Base-by-base conservation (phyloP, 768 basidiomycete genomes). In the Russula virescens region DNA sequence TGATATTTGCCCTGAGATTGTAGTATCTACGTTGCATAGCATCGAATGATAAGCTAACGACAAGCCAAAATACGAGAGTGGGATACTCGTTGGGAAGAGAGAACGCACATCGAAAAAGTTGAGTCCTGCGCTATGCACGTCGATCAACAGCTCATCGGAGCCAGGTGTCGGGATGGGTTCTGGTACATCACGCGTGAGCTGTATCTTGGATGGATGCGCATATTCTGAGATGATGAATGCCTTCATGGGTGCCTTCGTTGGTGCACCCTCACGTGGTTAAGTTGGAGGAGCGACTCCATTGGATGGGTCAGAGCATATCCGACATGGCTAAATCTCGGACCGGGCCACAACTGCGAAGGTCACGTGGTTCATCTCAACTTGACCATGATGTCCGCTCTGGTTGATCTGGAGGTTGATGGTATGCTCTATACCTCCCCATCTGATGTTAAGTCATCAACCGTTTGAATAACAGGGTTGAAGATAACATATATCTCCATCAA, bases 1-100 rank as follows among this genome's bases (percentile, higher is more conserved):
- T 96, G 94, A 72, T 96, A 89, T 77, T 90, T 94, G 52, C 94
- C 94, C 74, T 94, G 91, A 0, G 85, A 78, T 76, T 94, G 92
- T 28, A 96, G 76, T 66, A 93, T 91, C 85, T 90, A 64, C 21
- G 66, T 92, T 90, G 85, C 90, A 64, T 23, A 35, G 14, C 10
- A 18, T 48, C 21, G 31, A 23, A 23, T 3, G 19, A 8, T n/a
- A 5, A 21, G 42, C 3, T 0, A 9, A 26, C 34, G 8, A 28
- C 14, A 16, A 31, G 9, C 14, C 19, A 18, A 43, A 3, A 43
- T 19, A 19, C 42, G 42, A 13, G 14, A 19, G 42, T 11, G 13
- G 18, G 16, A 18, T 5, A 19, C 7, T 19, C 9, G 18, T 3
- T 2, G 13, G 13, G 8, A 26, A 31, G 54, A 34, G 31, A 53